phyloP scores from a whole-genome alignment of 2,329 filamentous ascomycete species.

The Ceratocystis albifundus region DNA sequence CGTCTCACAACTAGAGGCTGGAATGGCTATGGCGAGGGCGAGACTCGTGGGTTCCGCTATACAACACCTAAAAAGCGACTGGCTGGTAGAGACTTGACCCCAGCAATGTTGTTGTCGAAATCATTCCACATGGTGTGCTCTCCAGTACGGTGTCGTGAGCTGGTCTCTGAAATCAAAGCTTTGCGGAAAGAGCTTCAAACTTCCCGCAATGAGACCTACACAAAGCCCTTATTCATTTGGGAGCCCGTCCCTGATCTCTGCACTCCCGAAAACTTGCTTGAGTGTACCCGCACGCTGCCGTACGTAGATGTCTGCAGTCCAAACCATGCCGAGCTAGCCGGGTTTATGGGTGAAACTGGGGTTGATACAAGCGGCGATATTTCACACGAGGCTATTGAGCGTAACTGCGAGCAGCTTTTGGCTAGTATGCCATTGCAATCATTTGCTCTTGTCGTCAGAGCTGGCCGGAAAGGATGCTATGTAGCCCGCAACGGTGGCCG shows the following conservation, averaged over 20 bases:
- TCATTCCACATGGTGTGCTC: conserved; percentile 85
- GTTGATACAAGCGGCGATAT: conserved; percentile 45
- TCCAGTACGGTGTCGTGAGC: conserved; percentile 60
- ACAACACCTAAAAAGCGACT: conserved; percentile 75
- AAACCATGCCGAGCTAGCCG: conserved; percentile 80
- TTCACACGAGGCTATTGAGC: conserved; percentile 42
- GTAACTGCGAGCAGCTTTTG: conserved; percentile 50
- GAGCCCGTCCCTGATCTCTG: conserved; percentile 89
- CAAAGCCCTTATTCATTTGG: conserved; percentile 73
- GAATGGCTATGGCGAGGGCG: conserved; percentile 73
- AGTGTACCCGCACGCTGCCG: conserved; percentile 51
- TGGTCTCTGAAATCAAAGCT: conserved; percentile 58
- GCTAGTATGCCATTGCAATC: conserved; percentile 53
- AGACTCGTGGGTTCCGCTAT: conserved; percentile 71
- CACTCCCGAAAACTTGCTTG: conserved; percentile 54
- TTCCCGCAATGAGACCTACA: conserved; percentile 30
- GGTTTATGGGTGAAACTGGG: conserved; percentile 59
- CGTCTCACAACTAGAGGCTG: conserved; percentile 78
- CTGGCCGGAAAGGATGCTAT: conserved; percentile 61
- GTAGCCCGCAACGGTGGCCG: conserved; percentile 47
- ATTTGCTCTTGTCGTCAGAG: conserved; percentile 57
- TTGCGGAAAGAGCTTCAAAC: conserved; percentile 35
- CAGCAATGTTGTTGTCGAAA: conserved; percentile 54
- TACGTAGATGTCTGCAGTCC: conserved; percentile 57
- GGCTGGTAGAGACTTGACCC: conserved; percentile 57